These are phyloP conservation scores for Mariannaea elegans DNA, from an alignment of 2,329 filamentous ascomycete species.

Conservation along the genomic window DNA sequence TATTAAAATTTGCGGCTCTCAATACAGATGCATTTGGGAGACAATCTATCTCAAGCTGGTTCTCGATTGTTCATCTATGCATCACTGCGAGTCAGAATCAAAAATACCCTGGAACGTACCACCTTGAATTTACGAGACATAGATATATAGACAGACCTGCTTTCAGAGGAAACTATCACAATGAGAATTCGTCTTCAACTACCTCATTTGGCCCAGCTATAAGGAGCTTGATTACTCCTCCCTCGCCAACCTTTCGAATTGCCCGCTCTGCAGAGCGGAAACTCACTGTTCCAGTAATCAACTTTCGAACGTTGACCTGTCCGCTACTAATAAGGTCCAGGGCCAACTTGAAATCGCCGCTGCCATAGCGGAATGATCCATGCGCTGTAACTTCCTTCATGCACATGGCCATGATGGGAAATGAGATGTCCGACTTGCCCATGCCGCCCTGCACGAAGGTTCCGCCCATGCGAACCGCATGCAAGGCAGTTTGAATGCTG, in stretches of 20 bases:
- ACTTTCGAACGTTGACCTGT: background rate
- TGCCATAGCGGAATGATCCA: background rate
- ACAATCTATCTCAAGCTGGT: too few species aligned
- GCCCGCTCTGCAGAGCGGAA: background rate
- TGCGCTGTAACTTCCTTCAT: background rate
- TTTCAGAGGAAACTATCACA: too few species aligned
- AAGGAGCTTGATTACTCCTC: background rate
- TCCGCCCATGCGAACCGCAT: background rate
- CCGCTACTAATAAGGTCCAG: background rate
- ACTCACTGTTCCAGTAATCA: background rate
- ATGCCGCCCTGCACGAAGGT: conserved; percentile 10
- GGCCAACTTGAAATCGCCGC: background rate
- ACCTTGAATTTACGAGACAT: too few species aligned
- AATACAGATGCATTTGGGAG: too few species aligned
- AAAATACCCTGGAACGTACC: too few species aligned
- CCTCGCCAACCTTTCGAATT: background rate
- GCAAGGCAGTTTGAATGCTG: background rate
- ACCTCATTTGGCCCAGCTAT: conserved; percentile 1
- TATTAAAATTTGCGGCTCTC: too few species aligned
- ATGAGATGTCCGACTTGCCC: conserved; percentile 2
- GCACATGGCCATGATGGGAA: conserved; percentile 5
- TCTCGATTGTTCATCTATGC: too few species aligned
- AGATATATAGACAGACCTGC: too few species aligned
- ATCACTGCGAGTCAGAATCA: too few species aligned
- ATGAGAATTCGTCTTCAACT: background rate